Conservation (phyloP, 108 stramenopile genomes). For the Seminavis robusta region DNA sequence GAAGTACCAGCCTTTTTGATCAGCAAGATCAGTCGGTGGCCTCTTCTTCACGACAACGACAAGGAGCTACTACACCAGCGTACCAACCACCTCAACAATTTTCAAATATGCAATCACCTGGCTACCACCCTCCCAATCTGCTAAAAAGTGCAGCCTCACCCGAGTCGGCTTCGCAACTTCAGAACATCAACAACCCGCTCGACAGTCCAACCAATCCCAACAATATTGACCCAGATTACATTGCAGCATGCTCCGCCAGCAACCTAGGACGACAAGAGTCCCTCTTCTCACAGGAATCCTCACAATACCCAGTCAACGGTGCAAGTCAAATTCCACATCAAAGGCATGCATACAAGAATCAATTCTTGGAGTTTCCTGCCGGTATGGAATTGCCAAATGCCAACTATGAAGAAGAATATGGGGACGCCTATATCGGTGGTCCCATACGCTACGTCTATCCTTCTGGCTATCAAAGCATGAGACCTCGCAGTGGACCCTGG, state of each 20-base stretch:
- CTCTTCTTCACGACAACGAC: neutral
- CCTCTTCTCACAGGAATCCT: no score
- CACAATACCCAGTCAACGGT: no score
- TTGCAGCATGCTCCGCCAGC: neutral
- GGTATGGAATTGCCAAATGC: slow-evolving; percentile 55
- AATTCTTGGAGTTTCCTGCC: no score
- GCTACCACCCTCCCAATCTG: neutral
- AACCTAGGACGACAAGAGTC: neutral
- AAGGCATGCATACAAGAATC: neutral
- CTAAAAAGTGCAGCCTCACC: neutral
- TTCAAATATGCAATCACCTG: neutral
- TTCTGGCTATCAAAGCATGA: slow-evolving; percentile 82
- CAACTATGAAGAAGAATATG: slow-evolving; percentile 81
- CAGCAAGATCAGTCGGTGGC: neutral
- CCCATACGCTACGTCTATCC: slow-evolving; percentile 79
- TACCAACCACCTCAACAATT: no score
- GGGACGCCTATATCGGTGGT: slow-evolving; percentile 76
- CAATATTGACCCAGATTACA: neutral
- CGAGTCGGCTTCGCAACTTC: neutral
- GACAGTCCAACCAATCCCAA: neutral
- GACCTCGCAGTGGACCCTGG: slow-evolving; percentile 82
- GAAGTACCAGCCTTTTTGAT: neutral
- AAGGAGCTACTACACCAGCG: slow-evolving; percentile 1
- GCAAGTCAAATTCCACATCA: no score
- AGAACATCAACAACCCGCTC: neutral